These are phyloP conservation scores for Gryganskiella cystojenkinii DNA, from an alignment of 192 early-diverging fungal species.

Conservation along the genomic window DNA sequence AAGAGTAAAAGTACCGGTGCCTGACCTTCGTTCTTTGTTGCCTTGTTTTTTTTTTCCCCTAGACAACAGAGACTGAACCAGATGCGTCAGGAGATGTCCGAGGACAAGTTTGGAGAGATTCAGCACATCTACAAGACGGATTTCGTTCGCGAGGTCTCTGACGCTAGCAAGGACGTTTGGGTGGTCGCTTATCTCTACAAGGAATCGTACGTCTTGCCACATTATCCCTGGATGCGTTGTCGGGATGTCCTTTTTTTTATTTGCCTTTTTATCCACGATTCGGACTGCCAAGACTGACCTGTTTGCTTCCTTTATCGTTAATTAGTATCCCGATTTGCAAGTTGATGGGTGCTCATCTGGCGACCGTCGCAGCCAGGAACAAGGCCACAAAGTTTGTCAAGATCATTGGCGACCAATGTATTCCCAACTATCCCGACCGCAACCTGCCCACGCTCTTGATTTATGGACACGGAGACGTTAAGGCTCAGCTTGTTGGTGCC, in stretches of 20 bases:
- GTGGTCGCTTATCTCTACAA: constrained; percentile 75
- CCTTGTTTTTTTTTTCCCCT: constrained; percentile 2
- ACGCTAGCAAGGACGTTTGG: constrained; percentile 81
- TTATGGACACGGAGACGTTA: constrained; percentile 90
- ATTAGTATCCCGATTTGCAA: constrained; percentile 85
- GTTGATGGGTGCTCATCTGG: constrained; percentile 82
- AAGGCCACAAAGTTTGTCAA: constrained; percentile 94
- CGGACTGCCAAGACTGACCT: background rate
- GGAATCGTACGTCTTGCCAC: constrained; percentile 62
- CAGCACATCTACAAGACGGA: constrained; percentile 93
- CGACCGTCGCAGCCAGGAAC: constrained; percentile 78
- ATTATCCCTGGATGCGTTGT: too few relatives aligned
- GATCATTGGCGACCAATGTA: constrained; percentile 93
- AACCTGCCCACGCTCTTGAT: constrained; percentile 92
- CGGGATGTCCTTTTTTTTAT: background rate
- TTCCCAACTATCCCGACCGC: constrained; percentile 93
- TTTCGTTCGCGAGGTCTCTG: constrained; percentile 88
- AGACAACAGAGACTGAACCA: constrained; percentile 88
- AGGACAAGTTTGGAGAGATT: constrained; percentile 89
- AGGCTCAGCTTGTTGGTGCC: constrained; percentile 85
- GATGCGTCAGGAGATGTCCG: constrained; percentile 74
- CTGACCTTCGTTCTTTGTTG: background rate
- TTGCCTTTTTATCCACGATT: background rate
- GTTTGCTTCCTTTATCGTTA: constrained; percentile 53
- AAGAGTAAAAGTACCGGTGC: too few relatives aligned